A percentile compares a stretch with the other conserved stretches of the same genome.
Evolutionary conservation across 2,329 filamentous ascomycete species (phyloP).

Genomic region (Aspergillus sp.): DNA sequence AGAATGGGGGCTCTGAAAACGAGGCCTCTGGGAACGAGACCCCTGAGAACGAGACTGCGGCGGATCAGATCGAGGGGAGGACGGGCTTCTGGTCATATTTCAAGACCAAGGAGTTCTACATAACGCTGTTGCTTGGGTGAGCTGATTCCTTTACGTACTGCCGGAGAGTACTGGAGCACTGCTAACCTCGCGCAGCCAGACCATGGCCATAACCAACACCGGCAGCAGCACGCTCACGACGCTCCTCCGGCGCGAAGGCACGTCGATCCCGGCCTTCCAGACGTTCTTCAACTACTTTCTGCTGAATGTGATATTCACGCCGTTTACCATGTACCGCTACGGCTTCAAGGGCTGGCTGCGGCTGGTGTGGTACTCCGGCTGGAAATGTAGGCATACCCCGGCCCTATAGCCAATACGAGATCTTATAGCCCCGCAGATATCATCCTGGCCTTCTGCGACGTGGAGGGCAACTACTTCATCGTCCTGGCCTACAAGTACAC

Average conservation of each 20-base stretch:
- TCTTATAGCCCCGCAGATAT: slow-evolving; percentile 44
- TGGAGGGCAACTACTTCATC: slow-evolving; percentile 96
- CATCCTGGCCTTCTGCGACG: slow-evolving; percentile 85
- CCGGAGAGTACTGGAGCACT: slow-evolving; percentile 1
- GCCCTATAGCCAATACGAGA: not conserved
- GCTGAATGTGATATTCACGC: slow-evolving; percentile 71
- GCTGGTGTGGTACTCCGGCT: slow-evolving; percentile 62
- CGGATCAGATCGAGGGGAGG: slow-evolving; percentile 30
- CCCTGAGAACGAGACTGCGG: slow-evolving; percentile 15
- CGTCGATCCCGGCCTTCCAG: slow-evolving; percentile 89
- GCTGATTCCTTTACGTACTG: slow-evolving; percentile 16
- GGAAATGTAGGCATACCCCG: slow-evolving; percentile 56
- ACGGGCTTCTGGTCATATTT: slow-evolving; percentile 60
- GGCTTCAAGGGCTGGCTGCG: slow-evolving; percentile 61
- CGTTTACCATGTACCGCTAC: slow-evolving; percentile 68
- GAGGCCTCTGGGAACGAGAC: not conserved
- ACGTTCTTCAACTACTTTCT: slow-evolving; percentile 90
- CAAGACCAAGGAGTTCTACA: slow-evolving; percentile 76
- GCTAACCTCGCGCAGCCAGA: too few relatives aligned
- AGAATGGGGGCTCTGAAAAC: not conserved
- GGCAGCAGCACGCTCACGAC: slow-evolving; percentile 83
- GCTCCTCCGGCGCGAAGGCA: slow-evolving; percentile 58
- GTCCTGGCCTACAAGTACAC: slow-evolving; percentile 90
- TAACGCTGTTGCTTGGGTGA: slow-evolving; percentile 65
- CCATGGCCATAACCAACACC: slow-evolving; percentile 82